phyloP scores from a whole-genome alignment of 148 eudicot species.

The Selenicereus undatus region DNA sequence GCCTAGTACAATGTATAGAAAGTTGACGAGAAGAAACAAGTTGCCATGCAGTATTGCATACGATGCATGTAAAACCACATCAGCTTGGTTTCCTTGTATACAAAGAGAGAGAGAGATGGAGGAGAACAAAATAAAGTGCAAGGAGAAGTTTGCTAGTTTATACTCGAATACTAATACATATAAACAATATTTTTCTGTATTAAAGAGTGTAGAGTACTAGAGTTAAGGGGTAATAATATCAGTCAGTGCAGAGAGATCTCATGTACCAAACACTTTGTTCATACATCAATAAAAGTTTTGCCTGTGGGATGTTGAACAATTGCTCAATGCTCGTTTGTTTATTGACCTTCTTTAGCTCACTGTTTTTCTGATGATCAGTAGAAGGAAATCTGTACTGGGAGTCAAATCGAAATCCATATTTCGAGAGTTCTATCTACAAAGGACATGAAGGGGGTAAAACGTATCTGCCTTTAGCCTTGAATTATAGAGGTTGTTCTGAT shows the following conservation, averaged over 20 bases:
- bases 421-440: too few species aligned
- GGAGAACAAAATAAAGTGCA: background rate
- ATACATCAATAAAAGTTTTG: constrained; percentile 14
- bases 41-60: background rate
- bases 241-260: background rate
- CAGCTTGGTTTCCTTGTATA: constrained; percentile 19
- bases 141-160: constrained; percentile 2
- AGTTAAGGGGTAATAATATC: background rate
- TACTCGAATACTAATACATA: constrained; percentile 2
- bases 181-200: constrained; percentile 2
- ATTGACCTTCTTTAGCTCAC: too few species aligned
- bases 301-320: background rate
- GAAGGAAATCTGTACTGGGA: too few species aligned
- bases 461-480: too few species aligned
- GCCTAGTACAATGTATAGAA: background rate
- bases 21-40: background rate
- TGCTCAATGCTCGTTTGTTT: background rate
- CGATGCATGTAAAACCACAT: constrained; percentile 8
- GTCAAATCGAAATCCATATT: too few species aligned
- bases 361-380: too few species aligned
- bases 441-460: too few species aligned
- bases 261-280: constrained; percentile 18
- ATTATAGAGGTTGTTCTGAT: too few species aligned
- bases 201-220: background rate
- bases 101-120: background rate